A percentile compares a stretch with the other conserved stretches of the same genome.
Conservation (phyloP, 257 asterid species). For the Scutellaria minor region DNA sequence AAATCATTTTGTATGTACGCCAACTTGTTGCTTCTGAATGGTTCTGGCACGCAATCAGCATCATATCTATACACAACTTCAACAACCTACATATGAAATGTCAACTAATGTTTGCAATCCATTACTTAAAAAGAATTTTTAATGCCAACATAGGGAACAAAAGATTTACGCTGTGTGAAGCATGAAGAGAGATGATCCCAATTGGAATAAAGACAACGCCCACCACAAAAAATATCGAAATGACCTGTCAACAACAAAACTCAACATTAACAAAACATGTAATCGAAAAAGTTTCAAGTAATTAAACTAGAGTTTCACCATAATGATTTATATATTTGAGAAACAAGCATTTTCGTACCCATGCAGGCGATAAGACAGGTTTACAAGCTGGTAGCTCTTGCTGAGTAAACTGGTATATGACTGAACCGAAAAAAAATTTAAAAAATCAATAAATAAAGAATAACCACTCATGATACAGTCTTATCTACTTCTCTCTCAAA, state of each 20-base stretch:
- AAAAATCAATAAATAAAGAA: not conserved
- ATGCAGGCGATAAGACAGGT: conserved; percentile 72
- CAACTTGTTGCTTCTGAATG: conserved; percentile 57
- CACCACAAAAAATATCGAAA: conserved; percentile 60
- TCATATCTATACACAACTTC: conserved; percentile 75
- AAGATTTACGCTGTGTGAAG: conserved; percentile 62
- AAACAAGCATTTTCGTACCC: conserved; percentile 48
- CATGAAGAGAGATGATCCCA: conserved; percentile 68
- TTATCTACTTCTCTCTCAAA: not conserved
- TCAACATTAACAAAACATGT: not conserved
- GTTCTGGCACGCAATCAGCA: conserved; percentile 65
- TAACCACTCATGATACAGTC: not conserved
- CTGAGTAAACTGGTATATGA: conserved; percentile 67
- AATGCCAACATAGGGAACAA: conserved; percentile 13
- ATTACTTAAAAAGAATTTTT: conserved; percentile 18
- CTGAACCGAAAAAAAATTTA: conserved; percentile 42
- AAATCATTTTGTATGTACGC: conserved; percentile 59
- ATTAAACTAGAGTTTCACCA: conserved; percentile 20
- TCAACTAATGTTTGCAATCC: conserved; percentile 16
- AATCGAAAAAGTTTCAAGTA: not conserved
- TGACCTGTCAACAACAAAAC: conserved; percentile 54
- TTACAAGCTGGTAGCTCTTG: conserved; percentile 84
- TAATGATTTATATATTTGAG: not conserved
- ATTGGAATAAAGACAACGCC: conserved; percentile 67
- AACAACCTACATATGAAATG: conserved; percentile 56